Evolutionary conservation across 2,329 filamentous ascomycete genomes (phyloP), one percentile per base, ranked within the genome.

Genomic region (Penicillium sp.): DNA sequence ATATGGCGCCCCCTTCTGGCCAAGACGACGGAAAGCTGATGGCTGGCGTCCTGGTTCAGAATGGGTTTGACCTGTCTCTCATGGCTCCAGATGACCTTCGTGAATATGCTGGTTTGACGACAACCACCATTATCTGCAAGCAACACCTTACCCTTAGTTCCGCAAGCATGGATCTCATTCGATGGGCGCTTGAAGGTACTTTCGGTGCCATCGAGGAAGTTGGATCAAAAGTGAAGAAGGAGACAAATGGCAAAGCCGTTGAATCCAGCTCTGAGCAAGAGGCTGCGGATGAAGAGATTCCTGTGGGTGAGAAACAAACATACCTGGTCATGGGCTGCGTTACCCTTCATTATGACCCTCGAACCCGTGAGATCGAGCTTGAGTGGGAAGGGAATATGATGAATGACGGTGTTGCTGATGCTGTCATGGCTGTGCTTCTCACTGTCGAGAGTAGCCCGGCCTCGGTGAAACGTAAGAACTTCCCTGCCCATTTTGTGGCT

Each of bases 301-400:
- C 73, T 3, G 69, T 74, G 22, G 75, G 75, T 37, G 70, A 72
- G 35, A 68, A 68, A 7, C 75, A 76, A 26, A 73, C 81, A 10
- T 88, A 88, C 72, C 80, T 85, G 30, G 87, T 99, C 72, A 98
- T 99, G 94, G 94, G 93, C 66, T 95, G 91, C 77, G 88, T 97
- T 30, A 87, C 87, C 8, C 88, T 98, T n/a, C 86, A 89, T 22
- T 93, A 95, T 78, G 86, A 86, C 65, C 86, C 83, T 64, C 76
- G 78, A 13, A 89, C 88, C 68, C 91, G 93, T 59, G 89, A 95
- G 73, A 86, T 97, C 6, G 93, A 96, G 75, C 83, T 98, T 2
- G 93, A 97, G 78, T 99, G 95, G 95, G 94, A 98, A 76, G 95
- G 93, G 61, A 99, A 98, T 75, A 91, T 97, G 81, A 89, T 97